Evolutionary conservation across 2,329 filamentous ascomycete species (phyloP), one percentile per base, ranked within the genome.

Genomic region (Penicillium sp.): DNA sequence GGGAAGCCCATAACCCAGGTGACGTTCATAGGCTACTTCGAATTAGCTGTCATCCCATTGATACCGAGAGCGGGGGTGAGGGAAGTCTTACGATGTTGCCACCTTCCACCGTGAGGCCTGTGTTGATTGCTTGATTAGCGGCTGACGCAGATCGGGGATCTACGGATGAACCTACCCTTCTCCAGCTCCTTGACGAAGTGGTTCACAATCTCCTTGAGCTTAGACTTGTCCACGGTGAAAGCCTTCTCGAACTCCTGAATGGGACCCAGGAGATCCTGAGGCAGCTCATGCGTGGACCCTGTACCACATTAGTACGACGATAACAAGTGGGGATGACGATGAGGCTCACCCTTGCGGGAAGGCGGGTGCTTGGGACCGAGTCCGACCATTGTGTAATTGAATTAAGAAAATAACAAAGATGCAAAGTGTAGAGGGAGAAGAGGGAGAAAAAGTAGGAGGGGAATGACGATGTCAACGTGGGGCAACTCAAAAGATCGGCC

Each of bases 1-100:
- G 93, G 93, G 74, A 91, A 91, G 44, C 85, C 85, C 86, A 96
- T 92, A 60, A 95, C 92, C 93, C 93, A 97, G 52, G 92, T 96
- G 55, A 93, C 90, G 78, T 97, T 97, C 93, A 97, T 97, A 56
- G 93, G 92, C 91, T 96, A 50, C 29, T 21, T 10, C 65, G 43
- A 18, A n/a, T 34, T n/a, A 54, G 64, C 58, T 61, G 62, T 63
- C 54, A 55, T 60, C 64, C 46, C 55, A 54, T 34, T 13, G n/a
- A n/a, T 42, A 22, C 38, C 16, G 22, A 40, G 14, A 10, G 18
- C 18, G 18, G 11, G 44, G 29, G 44, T 21, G 47, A 27, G 24
- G 24, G 24, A 27, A 27, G 24, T 39, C 90, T 82, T 75, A 96
- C 91, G 75, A 99, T 97, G 73, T 88, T 95, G 57, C 92, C 92